Evolutionary conservation across 495 filamentous ascomycete species (phyloP).

Genomic region (Thermothielavioides terrestris): DNA sequence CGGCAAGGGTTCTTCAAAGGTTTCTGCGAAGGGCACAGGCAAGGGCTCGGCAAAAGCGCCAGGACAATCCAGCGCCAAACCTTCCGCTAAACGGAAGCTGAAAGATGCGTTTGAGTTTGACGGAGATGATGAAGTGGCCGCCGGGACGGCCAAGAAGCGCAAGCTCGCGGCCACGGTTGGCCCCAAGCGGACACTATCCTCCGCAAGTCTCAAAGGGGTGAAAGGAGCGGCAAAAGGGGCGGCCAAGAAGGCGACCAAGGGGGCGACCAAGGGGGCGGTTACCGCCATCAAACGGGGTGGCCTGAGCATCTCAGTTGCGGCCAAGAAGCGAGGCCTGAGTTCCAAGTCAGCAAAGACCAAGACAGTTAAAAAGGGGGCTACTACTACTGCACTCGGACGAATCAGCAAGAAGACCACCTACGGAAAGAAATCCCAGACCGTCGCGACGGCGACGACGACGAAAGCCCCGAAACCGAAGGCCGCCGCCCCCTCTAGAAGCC

Average conservation of each 20-base stretch:
- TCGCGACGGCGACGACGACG: neutral
- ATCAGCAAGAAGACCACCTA: neutral
- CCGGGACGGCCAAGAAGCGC: conserved; percentile 19
- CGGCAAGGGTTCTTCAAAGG: neutral
- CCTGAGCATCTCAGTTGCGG: conserved; percentile 30
- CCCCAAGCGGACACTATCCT: conserved; percentile 19
- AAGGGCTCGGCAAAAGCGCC: conserved; percentile 24
- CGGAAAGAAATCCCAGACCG: neutral
- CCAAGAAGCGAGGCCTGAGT: conserved; percentile 15
- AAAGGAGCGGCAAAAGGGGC: conserved; percentile 18
- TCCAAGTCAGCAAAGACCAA: conserved; percentile 13
- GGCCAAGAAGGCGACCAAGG: conserved; percentile 22
- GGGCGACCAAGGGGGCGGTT: conserved; percentile 20
- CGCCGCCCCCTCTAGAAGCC: conserved; percentile 7
- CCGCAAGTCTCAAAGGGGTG: conserved; percentile 20
- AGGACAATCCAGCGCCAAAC: conserved; percentile 22
- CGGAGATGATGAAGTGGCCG: conserved; percentile 9
- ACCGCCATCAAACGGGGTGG: conserved; percentile 30
- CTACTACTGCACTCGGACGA: too few species aligned
- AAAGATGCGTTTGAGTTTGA: conserved; percentile 20
- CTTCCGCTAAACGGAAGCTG: conserved; percentile 24
- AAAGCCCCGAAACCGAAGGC: neutral
- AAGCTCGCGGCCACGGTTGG: conserved; percentile 22
- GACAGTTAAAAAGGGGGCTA: neutral
- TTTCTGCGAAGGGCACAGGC: conserved; percentile 17